These are phyloP conservation scores for Geranium incanum DNA, from an alignment of 441 rosid species.

Conservation along the genomic window DNA sequence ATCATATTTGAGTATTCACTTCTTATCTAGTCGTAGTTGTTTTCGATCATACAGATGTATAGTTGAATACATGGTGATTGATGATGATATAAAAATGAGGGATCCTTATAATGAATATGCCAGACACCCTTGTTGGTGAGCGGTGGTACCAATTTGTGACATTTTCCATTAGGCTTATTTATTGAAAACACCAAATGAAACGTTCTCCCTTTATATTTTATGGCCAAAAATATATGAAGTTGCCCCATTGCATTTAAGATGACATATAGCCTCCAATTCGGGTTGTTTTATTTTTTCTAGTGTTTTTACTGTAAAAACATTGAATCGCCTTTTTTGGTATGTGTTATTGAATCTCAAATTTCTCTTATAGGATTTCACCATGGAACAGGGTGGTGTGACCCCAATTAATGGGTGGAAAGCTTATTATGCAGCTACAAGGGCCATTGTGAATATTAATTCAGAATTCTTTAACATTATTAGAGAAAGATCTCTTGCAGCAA, in stretches of 20 bases:
- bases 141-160: background rate
- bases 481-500: constrained; percentile 62
- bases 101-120: background rate
- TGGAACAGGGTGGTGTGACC: constrained; percentile 73
- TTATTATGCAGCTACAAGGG: constrained; percentile 91
- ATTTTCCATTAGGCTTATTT: background rate
- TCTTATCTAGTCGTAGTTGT: background rate
- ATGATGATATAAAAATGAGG: background rate
- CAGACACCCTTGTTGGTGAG: background rate
- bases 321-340: background rate
- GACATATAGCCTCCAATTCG: background rate
- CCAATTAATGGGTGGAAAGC: constrained; percentile 94
- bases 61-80: background rate
- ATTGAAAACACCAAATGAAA: background rate
- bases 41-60: background rate
- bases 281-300: background rate
- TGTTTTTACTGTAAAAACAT: background rate
- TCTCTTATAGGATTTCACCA: constrained; percentile 60
- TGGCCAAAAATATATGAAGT: background rate
- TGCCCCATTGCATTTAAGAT: background rate
- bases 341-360: constrained; percentile 1
- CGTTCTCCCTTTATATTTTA: background rate
- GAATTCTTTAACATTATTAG: constrained; percentile 76
- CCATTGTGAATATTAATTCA: constrained; percentile 65
- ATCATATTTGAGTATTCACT: background rate